phyloP scores from a whole-genome alignment of 805 yeast species.

The Saturnispora diversa region DNA sequence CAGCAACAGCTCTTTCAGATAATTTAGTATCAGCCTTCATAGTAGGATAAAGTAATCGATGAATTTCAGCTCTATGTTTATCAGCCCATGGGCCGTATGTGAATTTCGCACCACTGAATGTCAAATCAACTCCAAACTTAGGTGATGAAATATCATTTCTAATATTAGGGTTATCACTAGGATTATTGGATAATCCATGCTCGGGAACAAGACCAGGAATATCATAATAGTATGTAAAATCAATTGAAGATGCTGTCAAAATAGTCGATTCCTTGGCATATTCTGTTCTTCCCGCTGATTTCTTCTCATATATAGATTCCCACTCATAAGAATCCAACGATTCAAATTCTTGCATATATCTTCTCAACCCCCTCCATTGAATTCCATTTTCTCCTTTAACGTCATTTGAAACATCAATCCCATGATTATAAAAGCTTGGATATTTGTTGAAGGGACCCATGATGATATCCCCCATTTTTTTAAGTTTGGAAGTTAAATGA shows the following conservation, averaged over 20 bases:
- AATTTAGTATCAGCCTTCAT: slow-evolving; percentile 50
- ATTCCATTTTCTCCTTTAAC: neutral
- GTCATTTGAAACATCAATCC: too few species aligned
- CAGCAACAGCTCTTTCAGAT: slow-evolving; percentile 33
- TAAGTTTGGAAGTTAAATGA: neutral
- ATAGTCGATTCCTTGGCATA: slow-evolving; percentile 76
- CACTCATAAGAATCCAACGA: slow-evolving; percentile 10
- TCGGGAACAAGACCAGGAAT: slow-evolving; percentile 55
- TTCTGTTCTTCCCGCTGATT: slow-evolving; percentile 44
- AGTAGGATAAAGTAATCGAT: slow-evolving; percentile 59
- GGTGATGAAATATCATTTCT: slow-evolving; percentile 57
- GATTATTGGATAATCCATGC: slow-evolving; percentile 26
- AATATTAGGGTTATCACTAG: slow-evolving; percentile 41
- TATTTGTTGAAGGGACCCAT: neutral
- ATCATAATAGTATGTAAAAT: slow-evolving; percentile 62
- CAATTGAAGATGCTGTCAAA: slow-evolving; percentile 48
- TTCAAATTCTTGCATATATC: slow-evolving; percentile 42
- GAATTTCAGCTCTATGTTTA: slow-evolving; percentile 63
- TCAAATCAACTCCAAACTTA: slow-evolving; percentile 51
- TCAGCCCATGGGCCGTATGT: slow-evolving; percentile 97
- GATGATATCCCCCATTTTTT: neutral
- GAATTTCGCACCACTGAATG: slow-evolving; percentile 51
- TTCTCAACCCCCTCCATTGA: slow-evolving; percentile 70
- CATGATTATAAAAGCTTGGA: neutral
- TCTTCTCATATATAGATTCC: slow-evolving; percentile 15